A percentile compares a stretch with the other conserved stretches of the same genome.
Conservation (phyloP, 768 basidiomycete genomes). For the Lactarius trivialis region DNA sequence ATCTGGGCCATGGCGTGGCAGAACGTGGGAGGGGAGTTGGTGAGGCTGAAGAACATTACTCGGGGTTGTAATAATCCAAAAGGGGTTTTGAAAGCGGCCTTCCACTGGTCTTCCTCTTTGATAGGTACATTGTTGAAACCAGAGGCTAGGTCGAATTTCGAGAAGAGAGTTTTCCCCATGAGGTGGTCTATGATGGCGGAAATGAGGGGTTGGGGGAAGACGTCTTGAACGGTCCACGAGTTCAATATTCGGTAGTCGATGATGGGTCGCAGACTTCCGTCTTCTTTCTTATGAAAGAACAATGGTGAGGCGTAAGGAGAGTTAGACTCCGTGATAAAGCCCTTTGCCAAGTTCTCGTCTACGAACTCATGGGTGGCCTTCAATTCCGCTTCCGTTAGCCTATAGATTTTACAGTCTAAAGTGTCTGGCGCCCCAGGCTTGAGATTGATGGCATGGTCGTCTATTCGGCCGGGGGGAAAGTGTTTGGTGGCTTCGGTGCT, state of each 20-base stretch:
- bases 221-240: background rate
- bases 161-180: background rate
- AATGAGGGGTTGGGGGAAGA: background rate
- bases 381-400: background rate
- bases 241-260: background rate
- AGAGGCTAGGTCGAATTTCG: background rate
- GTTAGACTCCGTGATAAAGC: background rate
- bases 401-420: background rate
- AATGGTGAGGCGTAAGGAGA: background rate
- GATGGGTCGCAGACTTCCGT: background rate
- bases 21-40: no score
- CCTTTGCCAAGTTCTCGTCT: background rate
- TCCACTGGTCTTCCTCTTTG: no score
- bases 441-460: background rate
- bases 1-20: no score
- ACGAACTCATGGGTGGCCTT: background rate
- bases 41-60: background rate
- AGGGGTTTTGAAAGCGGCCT: background rate
- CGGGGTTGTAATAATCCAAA: background rate
- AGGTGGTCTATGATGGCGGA: background rate
- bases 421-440: accelerated
- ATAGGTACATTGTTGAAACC: no score
- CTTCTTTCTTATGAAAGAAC: background rate
- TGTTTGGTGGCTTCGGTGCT: background rate
- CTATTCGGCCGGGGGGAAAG: background rate